Conservation (phyloP, 768 basidiomycete species). For the Auricularia cornea region DNA sequence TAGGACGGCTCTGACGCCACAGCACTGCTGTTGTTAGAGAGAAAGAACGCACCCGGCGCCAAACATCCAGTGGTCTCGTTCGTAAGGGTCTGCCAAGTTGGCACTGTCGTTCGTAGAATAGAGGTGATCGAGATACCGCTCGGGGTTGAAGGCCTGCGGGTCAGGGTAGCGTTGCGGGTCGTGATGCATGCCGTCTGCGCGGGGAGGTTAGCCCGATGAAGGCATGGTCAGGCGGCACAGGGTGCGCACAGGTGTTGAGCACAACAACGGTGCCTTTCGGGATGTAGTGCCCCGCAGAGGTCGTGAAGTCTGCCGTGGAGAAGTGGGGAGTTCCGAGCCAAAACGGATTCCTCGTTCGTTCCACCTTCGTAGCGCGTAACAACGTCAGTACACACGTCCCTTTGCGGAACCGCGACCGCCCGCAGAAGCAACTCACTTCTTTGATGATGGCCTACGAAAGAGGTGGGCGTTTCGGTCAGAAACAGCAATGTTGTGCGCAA, state of each 20-base stretch:
- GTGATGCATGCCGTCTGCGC: conserved; percentile 12
- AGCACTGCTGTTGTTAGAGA: not conserved
- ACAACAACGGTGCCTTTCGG: conserved; percentile 3
- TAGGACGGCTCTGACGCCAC: not conserved
- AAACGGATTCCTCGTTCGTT: conserved; percentile 19
- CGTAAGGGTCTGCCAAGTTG: conserved; percentile 31
- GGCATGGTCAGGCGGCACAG: not conserved
- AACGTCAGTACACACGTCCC: not conserved
- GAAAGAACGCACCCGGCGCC: conserved; percentile 34
- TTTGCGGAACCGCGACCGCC: not conserved
- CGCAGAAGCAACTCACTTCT: not conserved
- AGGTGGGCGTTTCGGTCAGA: not conserved
- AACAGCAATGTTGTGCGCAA: not conserved
- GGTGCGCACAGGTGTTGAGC: not conserved
- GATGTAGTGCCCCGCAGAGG: conserved; percentile 1
- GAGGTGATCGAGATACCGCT: conserved; percentile 34
- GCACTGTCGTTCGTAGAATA: conserved; percentile 35
- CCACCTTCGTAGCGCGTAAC: conserved; percentile 10
- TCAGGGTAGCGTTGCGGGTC: conserved; percentile 32
- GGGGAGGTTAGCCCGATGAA: not conserved
- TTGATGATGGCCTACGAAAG: conserved; percentile 1
- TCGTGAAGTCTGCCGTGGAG: conserved; percentile 1
- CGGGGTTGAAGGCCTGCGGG: conserved; percentile 33
- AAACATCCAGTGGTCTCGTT: conserved; percentile 46
- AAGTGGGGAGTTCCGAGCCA: conserved; percentile 15